phyloP scores from a whole-genome alignment of 208 protist genomes.

The Borovskyia barvae region DNA sequence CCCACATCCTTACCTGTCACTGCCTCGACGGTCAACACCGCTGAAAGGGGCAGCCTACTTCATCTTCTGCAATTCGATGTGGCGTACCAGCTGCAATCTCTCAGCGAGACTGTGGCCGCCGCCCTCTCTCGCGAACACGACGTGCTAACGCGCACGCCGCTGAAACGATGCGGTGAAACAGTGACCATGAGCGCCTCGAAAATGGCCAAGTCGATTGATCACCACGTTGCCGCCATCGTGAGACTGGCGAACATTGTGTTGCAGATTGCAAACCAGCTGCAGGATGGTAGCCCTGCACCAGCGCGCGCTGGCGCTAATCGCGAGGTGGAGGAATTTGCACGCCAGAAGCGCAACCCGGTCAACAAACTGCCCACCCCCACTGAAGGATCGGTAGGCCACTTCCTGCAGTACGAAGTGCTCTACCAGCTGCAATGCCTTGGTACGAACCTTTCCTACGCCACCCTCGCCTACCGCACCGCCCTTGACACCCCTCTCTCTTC shows the following conservation, averaged over 20 bases:
- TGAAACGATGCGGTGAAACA: constrained; percentile 18
- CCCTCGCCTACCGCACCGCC: constrained; percentile 42
- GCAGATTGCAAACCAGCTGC: constrained; percentile 69
- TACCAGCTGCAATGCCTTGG: constrained; percentile 85
- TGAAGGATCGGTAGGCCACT: constrained; percentile 58
- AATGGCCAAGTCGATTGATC: constrained; percentile 21
- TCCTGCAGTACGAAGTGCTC: constrained; percentile 76
- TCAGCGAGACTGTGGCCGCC: constrained; percentile 55
- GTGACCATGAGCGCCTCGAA: constrained; percentile 23
- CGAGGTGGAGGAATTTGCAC: constrained; percentile 24
- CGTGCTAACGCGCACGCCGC: constrained; percentile 33
- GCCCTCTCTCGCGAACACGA: constrained; percentile 66
- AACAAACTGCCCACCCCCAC: constrained; percentile 61
- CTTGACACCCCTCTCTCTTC: constrained; percentile 57
- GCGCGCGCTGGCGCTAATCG: constrained; percentile 28
- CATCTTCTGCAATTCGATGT: constrained; percentile 80
- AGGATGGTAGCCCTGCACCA: constrained; percentile 31
- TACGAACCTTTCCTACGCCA: constrained; percentile 66
- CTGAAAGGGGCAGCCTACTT: constrained; percentile 50
- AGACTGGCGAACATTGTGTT: constrained; percentile 76
- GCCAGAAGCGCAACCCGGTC: constrained; percentile 52
- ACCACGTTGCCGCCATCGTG: constrained; percentile 40
- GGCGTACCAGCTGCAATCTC: constrained; percentile 82
- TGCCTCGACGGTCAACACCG: constrained; percentile 16
- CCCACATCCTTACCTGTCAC: too few species aligned